Base-by-base conservation (phyloP, 768 basidiomycete species). In the Pluteus cervinus region DNA sequence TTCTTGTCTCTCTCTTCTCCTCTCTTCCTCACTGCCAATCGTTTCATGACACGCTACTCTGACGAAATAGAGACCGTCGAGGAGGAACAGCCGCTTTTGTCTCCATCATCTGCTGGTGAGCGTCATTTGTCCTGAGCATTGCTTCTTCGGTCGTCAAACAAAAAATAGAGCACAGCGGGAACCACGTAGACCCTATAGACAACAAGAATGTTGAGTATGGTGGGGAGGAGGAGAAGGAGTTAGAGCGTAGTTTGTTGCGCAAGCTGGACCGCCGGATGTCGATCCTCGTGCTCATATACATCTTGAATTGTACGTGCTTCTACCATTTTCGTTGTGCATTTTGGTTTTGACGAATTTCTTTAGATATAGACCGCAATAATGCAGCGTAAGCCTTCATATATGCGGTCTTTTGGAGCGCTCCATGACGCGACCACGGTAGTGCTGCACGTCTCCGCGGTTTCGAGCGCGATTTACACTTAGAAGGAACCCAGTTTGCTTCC, bases 311-410 rank as follows among this genome's bases (percentile, higher is more conserved):
- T 61, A 47, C 50, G 49, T 32, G 38, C 36, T 25, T 29, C 23
- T 23, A 24, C 9, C 33, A n/a, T 31, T 33, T 12, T 17, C 16
- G 14, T 16, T 32, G 12, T 14, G 8, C 22, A 12, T 26, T 23
- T 29, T 18, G 24, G 22, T 9, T 24, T 65, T 67, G 30, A 49
- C 18, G 16, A 12, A 8, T 14, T 22, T 40, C 15, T 32, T n/a
- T 33, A 65, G 64, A 82, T 64, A 70, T 86, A 39, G 84, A 86
- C 53, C 68, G 84, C 23, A 86, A 84, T 49, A 84, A 84, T 49
- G 80, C 69, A 24, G 63, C 71, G 76, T 79, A 52, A 48, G 68
- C 8, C 34, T 29, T 55, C 20, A 4, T 29, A 15, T 38, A 22
- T 29, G 30, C 16, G 11, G 15, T n/a, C 4, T 18, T 14, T 28